phyloP scores from a whole-genome alignment of 192 early-diverging fungal genomes.

The Podila clonocystis region DNA sequence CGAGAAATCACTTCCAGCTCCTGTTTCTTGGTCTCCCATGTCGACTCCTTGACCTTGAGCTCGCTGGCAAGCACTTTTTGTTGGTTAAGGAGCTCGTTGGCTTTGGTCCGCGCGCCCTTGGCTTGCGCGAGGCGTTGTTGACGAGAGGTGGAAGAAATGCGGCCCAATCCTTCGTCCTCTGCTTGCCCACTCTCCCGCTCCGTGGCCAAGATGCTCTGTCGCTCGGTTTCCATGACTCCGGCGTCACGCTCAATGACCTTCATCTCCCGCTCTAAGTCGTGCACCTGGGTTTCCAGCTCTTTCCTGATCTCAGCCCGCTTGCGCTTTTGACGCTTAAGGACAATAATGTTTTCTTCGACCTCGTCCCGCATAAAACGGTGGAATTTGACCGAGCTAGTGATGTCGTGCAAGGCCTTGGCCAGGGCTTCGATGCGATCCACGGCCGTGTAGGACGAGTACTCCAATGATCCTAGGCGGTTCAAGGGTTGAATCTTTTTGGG shows the following conservation, averaged over 20 bases:
- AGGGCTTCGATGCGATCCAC: conserved; percentile 38
- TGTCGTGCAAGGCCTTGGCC: conserved; percentile 42
- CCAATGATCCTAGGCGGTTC: conserved; percentile 20
- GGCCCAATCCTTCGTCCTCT: conserved; percentile 10
- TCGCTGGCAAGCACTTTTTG: conserved; percentile 30
- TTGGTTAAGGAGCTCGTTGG: conserved; percentile 24
- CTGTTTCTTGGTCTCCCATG: conserved; percentile 47
- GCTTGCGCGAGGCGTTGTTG: conserved; percentile 31
- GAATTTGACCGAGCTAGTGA: conserved; percentile 29
- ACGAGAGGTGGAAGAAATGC: conserved; percentile 19
- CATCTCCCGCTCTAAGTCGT: conserved; percentile 43
- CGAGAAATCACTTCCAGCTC: conserved; percentile 22
- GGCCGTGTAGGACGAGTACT: conserved; percentile 32
- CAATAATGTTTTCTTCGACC: conserved; percentile 39
- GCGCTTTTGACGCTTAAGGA: conserved; percentile 35
- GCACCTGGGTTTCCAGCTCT: conserved; percentile 25
- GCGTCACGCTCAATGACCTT: conserved; percentile 34
- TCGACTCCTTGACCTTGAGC: conserved; percentile 29
- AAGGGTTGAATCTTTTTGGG: neutral
- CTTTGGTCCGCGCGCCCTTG: conserved; percentile 29
- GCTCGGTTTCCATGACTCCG: conserved; percentile 21
- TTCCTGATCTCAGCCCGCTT: conserved; percentile 36
- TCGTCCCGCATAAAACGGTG: conserved; percentile 46
- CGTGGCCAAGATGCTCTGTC: conserved; percentile 25
- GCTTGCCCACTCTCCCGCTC: conserved; percentile 23